phyloP scores from a whole-genome alignment of 2,329 filamentous ascomycete genomes.

The Ascochyta pisi region DNA sequence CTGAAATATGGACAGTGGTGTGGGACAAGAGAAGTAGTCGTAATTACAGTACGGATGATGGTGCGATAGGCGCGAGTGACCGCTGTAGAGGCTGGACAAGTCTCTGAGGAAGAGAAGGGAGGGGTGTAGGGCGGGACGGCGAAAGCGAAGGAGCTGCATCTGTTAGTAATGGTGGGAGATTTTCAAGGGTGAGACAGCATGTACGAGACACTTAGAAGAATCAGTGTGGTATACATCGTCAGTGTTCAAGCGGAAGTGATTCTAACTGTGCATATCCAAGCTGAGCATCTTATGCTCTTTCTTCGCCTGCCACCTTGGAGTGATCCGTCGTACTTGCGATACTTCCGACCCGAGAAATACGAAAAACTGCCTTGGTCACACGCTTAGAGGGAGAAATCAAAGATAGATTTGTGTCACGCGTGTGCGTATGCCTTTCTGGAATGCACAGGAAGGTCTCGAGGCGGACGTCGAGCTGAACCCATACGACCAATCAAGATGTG shows the following conservation, averaged over 20 bases:
- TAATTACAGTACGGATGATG: conserved; percentile 9
- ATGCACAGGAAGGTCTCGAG: not conserved
- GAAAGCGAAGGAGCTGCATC: conserved; percentile 5
- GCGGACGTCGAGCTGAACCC: conserved; percentile 2
- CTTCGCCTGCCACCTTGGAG: not conserved
- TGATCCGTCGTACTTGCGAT: not conserved
- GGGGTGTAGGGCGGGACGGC: conserved; percentile 9
- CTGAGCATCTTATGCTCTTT: not conserved
- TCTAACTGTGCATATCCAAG: not conserved
- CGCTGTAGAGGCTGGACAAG: conserved; percentile 23
- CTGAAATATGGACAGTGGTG: conserved; percentile 24
- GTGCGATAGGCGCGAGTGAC: conserved; percentile 16
- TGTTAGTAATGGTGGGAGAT: not conserved
- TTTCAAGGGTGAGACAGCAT: not conserved
- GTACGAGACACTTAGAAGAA: not conserved
- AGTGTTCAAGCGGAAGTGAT: not conserved
- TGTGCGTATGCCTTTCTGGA: conserved; percentile 4
- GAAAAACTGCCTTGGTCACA: not conserved
- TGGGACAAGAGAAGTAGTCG: conserved; percentile 9
- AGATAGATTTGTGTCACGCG: conserved; percentile 1
- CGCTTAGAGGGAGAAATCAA: not conserved
- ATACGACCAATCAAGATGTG: not conserved
- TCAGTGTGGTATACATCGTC: not conserved
- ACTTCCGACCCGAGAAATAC: conserved; percentile 3
- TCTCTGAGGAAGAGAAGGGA: conserved; percentile 14